Evolutionary conservation across 2,329 filamentous ascomycete species (phyloP), one percentile per base, ranked within the genome.

Genomic region (Coleophoma cylindrospora): DNA sequence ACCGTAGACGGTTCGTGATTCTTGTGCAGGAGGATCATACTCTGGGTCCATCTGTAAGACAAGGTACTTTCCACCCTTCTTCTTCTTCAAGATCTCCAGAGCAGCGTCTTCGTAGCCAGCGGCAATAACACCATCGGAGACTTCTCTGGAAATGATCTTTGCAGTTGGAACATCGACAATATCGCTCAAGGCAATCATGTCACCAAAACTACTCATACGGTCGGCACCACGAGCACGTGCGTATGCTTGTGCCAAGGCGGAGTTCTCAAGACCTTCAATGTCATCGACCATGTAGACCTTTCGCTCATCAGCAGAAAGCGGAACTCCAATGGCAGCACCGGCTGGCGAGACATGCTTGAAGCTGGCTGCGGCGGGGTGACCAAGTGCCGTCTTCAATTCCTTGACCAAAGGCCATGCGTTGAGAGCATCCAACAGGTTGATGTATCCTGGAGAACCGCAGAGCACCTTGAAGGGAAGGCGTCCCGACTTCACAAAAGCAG

Each of bases 271-370:
- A 48, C 90, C 91, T 53, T 84, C 81, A 62, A 99, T 95, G 66
- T 96, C 94, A 65, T 95, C 89, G 52, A 99, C 94, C 78, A 99
- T 96, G 78, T 96, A 99, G 49, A 96, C 94, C 74, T 95, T 95
- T 71, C 89, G 86, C 80, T 99, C 94, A 47, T 89, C 87, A 38
- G 88, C 83, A 57, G 76, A 89, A 57, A 99, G 80, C 19, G 91
- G 89, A 7, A 94, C 84, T 59, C 91, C 94, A 64, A 99, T 94
- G 58, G 94, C 92, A 52, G 92, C 94, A 65, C 94, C 94, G 40
- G 94, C 94, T 17, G 94, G 94, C 10, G 94, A 99, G 55, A 97
- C 94, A 69, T 99, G 94, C 83, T 96, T 99, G 84, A 99, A 99
- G 68, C 90, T 96, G 56, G 94, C 92, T 32, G 94, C 94, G 48